phyloP scores from a whole-genome alignment of 2,329 filamentous ascomycete genomes.

The Seiridium cupressi region DNA sequence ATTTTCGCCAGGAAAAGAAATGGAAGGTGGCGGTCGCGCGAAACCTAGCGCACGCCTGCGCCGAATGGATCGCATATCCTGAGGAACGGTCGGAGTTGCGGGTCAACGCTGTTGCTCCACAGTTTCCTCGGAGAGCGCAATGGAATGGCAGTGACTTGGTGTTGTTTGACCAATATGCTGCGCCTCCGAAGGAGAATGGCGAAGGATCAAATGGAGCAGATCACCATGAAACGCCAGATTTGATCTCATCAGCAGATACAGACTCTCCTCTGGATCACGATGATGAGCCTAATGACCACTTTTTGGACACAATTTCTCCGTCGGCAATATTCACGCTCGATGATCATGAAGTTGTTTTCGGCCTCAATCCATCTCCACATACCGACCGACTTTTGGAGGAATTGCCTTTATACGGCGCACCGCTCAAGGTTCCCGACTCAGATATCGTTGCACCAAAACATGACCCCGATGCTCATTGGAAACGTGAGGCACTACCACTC shows the following conservation, averaged over 20 bases:
- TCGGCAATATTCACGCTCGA: constrained; percentile 82
- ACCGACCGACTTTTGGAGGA: constrained; percentile 77
- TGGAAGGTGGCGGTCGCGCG: constrained; percentile 85
- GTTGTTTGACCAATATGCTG: constrained; percentile 15
- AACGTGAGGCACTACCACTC: constrained; percentile 73
- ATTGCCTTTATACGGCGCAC: constrained; percentile 74
- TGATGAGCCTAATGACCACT: constrained; percentile 31
- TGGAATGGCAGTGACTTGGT: constrained; percentile 1
- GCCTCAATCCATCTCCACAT: constrained; percentile 69
- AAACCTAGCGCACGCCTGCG: constrained; percentile 79
- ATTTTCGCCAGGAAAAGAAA: constrained; percentile 90
- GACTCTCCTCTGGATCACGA: constrained; percentile 51
- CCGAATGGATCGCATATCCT: constrained; percentile 66
- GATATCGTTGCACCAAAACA: constrained; percentile 56
- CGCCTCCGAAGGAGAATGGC: constrained; percentile 24
- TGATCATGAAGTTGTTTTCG: constrained; percentile 78
- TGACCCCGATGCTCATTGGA: constrained; percentile 71
- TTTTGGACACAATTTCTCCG: constrained; percentile 57
- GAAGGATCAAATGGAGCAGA: constrained; percentile 30
- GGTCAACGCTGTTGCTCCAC: constrained; percentile 55
- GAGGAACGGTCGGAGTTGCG: constrained; percentile 68
- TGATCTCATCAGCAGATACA: constrained; percentile 62
- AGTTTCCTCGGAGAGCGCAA: constrained; percentile 24
- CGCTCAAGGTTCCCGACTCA: constrained; percentile 56
- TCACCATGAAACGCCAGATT: constrained; percentile 61